phyloP scores from a whole-genome alignment of 139 green algal species.

The Tetratostichococcus sp. region DNA sequence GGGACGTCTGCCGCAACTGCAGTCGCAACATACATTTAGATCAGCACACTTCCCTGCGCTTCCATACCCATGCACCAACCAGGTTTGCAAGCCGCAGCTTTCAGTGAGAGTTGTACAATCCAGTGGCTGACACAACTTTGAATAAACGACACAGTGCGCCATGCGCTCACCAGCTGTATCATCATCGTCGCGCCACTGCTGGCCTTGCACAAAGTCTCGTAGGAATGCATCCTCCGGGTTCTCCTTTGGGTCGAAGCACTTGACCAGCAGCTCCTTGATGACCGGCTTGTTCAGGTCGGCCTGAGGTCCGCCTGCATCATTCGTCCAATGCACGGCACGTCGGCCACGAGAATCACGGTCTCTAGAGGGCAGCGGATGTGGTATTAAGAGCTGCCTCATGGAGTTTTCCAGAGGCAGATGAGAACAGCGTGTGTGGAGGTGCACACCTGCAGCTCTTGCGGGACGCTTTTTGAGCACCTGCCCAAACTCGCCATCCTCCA shows the following conservation, averaged over 20 bases:
- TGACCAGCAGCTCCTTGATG: background rate
- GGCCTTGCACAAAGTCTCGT: constrained; percentile 4
- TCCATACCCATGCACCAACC: no score
- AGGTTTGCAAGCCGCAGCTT: constrained; percentile 33
- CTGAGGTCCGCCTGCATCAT: background rate
- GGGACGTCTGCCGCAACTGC: constrained; percentile 38
- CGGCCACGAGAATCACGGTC: no score
- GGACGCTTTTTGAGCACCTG: background rate
- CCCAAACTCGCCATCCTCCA: constrained; percentile 8
- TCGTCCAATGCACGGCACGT: background rate
- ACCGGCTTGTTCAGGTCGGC: background rate
- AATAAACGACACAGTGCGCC: background rate
- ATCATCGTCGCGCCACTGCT: background rate
- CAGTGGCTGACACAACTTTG: background rate
- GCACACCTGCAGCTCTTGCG: constrained; percentile 12
- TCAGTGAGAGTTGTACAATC: constrained; percentile 39
- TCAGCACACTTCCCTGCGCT: no score
- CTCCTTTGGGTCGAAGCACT: background rate
- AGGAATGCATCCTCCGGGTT: constrained; percentile 16
- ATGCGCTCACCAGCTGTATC: background rate
- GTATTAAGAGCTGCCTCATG: no score
- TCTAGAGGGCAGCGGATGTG: no score
- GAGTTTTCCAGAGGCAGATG: no score
- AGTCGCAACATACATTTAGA: no score
- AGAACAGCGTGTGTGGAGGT: background rate